Evolutionary conservation across 257 asterid species (phyloP).

Genomic region (Ligustrum vulgare): DNA sequence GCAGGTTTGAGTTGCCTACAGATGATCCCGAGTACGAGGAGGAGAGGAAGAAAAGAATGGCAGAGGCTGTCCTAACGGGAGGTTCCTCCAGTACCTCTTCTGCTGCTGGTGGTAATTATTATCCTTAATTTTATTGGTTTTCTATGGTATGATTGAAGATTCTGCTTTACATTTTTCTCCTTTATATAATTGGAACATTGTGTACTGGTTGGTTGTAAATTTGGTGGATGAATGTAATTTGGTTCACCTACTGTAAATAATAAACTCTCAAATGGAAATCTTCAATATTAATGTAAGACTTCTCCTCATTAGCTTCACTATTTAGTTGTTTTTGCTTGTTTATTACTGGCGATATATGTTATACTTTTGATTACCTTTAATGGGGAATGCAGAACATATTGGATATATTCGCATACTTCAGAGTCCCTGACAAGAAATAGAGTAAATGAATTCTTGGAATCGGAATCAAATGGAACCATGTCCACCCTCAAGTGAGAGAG

Average conservation of each 20-base stretch:
- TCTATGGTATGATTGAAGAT: constrained; percentile 16
- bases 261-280: background rate
- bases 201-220: no score
- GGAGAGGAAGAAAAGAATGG: constrained; percentile 64
- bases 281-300: background rate
- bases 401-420: background rate
- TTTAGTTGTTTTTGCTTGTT: background rate
- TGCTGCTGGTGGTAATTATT: constrained; percentile 5
- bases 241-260: background rate
- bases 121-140: constrained; percentile 27
- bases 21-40: constrained; percentile 93
- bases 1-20: constrained; percentile 91
- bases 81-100: constrained; percentile 30
- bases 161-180: no score
- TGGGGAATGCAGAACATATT: background rate
- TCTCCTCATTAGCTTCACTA: background rate
- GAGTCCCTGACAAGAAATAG: background rate
- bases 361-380: no score
- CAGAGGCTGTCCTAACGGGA: constrained; percentile 31
- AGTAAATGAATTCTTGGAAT: background rate
- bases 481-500: no score
- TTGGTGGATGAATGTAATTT: no score
- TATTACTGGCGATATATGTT: background rate
- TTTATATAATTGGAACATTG: no score
- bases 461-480: no score